Evolutionary conservation across 495 filamentous ascomycete species (phyloP), one percentile per base, ranked within the genome.

Genomic region (Sordaria brevicollis): DNA sequence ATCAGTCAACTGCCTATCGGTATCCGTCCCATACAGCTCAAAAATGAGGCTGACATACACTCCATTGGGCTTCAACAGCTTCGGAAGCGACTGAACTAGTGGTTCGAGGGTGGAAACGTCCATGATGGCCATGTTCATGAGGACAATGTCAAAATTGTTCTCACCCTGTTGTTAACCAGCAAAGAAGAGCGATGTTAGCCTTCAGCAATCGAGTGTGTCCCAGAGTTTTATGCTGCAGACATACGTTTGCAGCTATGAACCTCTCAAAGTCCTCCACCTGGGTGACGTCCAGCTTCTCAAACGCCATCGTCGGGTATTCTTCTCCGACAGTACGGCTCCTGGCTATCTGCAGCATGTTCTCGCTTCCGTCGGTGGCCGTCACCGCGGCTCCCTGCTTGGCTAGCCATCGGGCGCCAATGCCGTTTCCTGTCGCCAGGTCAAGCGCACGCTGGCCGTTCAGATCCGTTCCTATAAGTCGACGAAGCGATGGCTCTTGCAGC

Each of bases 51-150:
- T 9, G 5, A 78, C 79, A 65, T 74, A 82, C 80, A 81, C 74
- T 35, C 80, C 81, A n/a, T 72, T 73, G 34, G 74, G 74, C 29
- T 73, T 76, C 49, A 84, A 70, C 9, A 84, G 71, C 25, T 70
- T 71, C 0, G 77, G 72, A 19, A 84, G 72, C 3, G 76, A 74
- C 34, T 69, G 37, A n/a, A 74, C 82, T 3, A 83, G 72, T 25
- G 77, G 74, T 11, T 76, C 75, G 15, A 83, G 69, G 0, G 71
- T 75, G n/a, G 77, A 69, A 11, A 84, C 67, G 65, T 84, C 82
- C 82, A 83, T 84, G 19, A 83, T 71, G 17, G 82, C 82, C 81
- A 83, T 83, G 71, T 83, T 84, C 66, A 81, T 77, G 67, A 78
- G 43, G 9, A 82, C 62, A 8, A 81, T 67, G 19, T 77, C 78